Evolutionary conservation across 1,284 basidiomycete species (phyloP).

Genomic region (Irpex sp.): DNA sequence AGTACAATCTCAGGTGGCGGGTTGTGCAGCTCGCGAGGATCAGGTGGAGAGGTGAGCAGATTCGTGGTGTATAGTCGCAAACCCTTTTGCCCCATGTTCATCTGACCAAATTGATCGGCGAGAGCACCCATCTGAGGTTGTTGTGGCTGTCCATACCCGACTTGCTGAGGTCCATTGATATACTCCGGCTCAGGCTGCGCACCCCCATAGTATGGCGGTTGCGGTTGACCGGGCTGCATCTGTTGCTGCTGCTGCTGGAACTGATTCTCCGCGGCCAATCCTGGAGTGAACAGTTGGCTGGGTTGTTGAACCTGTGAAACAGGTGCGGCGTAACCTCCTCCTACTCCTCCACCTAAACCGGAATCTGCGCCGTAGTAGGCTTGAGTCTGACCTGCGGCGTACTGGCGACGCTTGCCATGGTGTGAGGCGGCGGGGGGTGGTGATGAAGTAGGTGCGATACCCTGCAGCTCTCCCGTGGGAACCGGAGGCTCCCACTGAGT

Average conservation of each 20-base stretch:
- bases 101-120: conserved; percentile 82
- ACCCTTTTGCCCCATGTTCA: conserved; percentile 78
- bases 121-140: conserved; percentile 55
- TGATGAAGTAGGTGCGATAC: conserved; percentile 33
- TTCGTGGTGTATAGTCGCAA: conserved; percentile 82
- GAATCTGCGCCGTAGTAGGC: conserved; percentile 69
- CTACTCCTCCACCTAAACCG: conserved; percentile 17
- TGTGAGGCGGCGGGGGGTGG: conserved; percentile 35
- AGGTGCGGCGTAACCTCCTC: conserved; percentile 41
- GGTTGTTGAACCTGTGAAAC: conserved; percentile 32
- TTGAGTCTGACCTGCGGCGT: conserved; percentile 87
- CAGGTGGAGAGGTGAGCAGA: conserved; percentile 85
- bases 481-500: conserved; percentile 67
- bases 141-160: conserved; percentile 48
- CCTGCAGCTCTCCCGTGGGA: conserved; percentile 18
- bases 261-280: conserved; percentile 62
- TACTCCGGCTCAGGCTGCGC: conserved; percentile 52
- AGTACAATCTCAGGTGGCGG: conserved; percentile 89
- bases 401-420: conserved; percentile 77
- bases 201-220: conserved; percentile 43
- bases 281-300: conserved; percentile 85
- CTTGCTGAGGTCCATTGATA: conserved; percentile 52
- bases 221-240: conserved; percentile 36
- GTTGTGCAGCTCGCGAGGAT: conserved; percentile 78
- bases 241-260: conserved; percentile 60